phyloP scores from a whole-genome alignment of 257 asterid genomes.

The Misopates orontium region DNA sequence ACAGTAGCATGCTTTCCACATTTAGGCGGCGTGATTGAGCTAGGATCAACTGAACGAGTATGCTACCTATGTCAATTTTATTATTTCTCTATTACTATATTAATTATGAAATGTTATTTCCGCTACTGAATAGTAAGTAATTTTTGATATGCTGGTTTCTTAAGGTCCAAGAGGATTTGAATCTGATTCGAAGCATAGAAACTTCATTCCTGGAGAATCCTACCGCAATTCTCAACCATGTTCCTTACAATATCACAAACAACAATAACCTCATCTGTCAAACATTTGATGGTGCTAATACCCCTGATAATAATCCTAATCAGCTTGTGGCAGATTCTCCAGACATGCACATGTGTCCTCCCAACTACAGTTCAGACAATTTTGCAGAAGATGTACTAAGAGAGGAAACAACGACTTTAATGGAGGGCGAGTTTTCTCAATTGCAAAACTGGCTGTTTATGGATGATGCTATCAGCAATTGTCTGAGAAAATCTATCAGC shows the following conservation, averaged over 20 bases:
- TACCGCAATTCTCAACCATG: slow-evolving; percentile 39
- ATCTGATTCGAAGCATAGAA: slow-evolving; percentile 62
- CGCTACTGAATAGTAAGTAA: slow-evolving; percentile 1
- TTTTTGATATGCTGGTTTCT: slow-evolving; percentile 18
- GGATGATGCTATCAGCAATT: slow-evolving; percentile 59
- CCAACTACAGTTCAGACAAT: slow-evolving; percentile 44
- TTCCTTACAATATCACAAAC: slow-evolving; percentile 25
- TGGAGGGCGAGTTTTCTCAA: slow-evolving; percentile 54
- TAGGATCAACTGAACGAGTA: slow-evolving; percentile 82
- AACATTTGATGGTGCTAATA: slow-evolving; percentile 28
- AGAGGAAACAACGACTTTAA: slow-evolving; percentile 45
- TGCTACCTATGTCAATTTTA: slow-evolving; percentile 25
- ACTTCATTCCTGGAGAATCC: slow-evolving; percentile 48
- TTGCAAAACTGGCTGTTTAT: slow-evolving; percentile 50
- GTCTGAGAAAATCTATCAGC: slow-evolving; percentile 44
- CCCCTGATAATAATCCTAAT: slow-evolving; percentile 37
- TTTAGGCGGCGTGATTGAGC: slow-evolving; percentile 79
- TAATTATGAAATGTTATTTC: neutral
- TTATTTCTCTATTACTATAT: neutral
- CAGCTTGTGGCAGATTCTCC: slow-evolving; percentile 30
- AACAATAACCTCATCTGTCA: slow-evolving; percentile 15
- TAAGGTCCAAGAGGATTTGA: slow-evolving; percentile 68
- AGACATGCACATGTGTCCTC: slow-evolving; percentile 44
- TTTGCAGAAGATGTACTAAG: slow-evolving; percentile 45
- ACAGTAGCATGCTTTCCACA: slow-evolving; percentile 85